These are phyloP conservation scores for Canna indica DNA, from an alignment of 176 grass and related monocot species.

Conservation along the genomic window DNA sequence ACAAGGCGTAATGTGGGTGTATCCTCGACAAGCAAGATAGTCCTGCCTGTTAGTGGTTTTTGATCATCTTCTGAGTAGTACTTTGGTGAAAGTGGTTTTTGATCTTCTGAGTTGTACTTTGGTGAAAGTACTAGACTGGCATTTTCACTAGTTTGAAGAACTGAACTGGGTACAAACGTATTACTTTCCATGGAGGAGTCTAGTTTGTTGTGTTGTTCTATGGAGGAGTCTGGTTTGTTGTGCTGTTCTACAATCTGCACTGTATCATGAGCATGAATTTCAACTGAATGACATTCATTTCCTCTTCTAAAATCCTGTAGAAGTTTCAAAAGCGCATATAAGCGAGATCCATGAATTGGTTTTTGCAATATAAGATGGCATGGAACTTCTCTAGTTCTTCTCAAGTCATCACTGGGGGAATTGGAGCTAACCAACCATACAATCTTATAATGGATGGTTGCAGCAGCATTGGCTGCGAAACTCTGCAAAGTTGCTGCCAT, in stretches of 20 bases:
- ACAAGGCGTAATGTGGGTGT: constrained; percentile 28
- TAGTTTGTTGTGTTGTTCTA: constrained; percentile 1
- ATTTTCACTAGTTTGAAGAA: background rate
- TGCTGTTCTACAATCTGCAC: background rate
- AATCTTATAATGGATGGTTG: constrained; percentile 31
- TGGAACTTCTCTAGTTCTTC: constrained; percentile 22
- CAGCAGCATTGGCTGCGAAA: constrained; percentile 23
- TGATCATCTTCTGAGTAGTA: constrained; percentile 11
- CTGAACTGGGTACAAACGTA: background rate
- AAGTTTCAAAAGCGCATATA: constrained; percentile 27
- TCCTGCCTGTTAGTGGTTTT: constrained; percentile 42
- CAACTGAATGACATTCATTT: background rate
- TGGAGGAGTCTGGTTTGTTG: background rate
- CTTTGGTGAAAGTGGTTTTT: no score
- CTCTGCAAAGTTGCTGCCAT: constrained; percentile 17
- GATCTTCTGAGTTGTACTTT: no score
- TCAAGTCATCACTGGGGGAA: constrained; percentile 21
- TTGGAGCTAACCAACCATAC: constrained; percentile 37
- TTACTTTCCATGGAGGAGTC: constrained; percentile 4
- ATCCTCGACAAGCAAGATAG: constrained; percentile 57
- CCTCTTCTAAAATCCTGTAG: constrained; percentile 24
- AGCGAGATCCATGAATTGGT: constrained; percentile 56
- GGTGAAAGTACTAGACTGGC: no score
- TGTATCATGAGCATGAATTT: background rate
- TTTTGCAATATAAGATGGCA: constrained; percentile 46